phyloP scores from a whole-genome alignment of 345 rosid genomes.

The Linum trigynum region DNA sequence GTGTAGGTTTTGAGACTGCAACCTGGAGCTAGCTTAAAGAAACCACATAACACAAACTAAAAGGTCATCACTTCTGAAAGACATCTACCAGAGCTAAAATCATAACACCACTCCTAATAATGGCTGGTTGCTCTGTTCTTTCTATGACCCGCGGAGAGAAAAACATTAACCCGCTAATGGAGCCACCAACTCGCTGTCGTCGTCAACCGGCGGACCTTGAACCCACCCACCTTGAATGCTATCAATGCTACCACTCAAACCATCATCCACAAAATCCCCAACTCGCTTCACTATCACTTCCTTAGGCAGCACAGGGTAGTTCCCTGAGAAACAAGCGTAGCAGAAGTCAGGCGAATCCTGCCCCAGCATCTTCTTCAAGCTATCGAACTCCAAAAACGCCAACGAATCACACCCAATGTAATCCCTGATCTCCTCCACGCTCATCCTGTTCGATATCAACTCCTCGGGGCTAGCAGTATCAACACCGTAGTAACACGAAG shows the following conservation, averaged over 20 bases:
- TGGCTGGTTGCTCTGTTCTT: no score
- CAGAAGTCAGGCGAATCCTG: slow-evolving; percentile 51
- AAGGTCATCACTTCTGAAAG: no score
- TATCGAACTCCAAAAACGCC: slow-evolving; percentile 60
- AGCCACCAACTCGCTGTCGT: not conserved
- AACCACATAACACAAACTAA: no score
- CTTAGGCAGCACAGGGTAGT: slow-evolving; percentile 70
- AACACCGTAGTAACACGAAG: slow-evolving; percentile 86
- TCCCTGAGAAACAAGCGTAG: slow-evolving; percentile 85
- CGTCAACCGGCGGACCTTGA: slow-evolving; percentile 24
- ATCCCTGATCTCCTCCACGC: slow-evolving; percentile 59
- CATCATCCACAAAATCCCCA: slow-evolving; percentile 86
- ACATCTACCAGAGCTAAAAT: no score
- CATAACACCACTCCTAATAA: no score
- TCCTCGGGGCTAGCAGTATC: slow-evolving; percentile 89
- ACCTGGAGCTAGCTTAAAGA: no score
- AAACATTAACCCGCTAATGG: not conserved
- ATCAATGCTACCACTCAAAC: slow-evolving; percentile 60
- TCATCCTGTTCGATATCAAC: slow-evolving; percentile 82
- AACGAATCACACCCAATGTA: slow-evolving; percentile 78
- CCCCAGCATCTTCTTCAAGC: slow-evolving; percentile 49
- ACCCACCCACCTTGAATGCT: slow-evolving; percentile 79
- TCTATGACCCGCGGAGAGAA: no score
- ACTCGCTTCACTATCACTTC: slow-evolving; percentile 71
- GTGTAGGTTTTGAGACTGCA: no score